A percentile compares a stretch with the other conserved stretches of the same genome.
Conservation (phyloP, 164 flowering plant genomes). For the Magnolia changhungtana region DNA sequence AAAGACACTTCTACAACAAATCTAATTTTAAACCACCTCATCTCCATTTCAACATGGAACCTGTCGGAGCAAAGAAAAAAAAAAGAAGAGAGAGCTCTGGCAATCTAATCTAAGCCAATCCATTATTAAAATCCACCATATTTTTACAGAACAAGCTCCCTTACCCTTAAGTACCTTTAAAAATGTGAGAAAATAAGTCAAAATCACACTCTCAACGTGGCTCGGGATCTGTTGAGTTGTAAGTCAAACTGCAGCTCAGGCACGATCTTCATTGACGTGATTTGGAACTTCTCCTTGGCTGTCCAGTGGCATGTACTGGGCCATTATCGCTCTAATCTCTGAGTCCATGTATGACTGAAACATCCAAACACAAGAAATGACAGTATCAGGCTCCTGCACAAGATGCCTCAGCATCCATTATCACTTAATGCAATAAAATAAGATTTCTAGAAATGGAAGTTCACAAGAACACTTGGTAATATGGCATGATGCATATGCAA, state of each 20-base stretch:
- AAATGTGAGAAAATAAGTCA: background rate
- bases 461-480: background rate
- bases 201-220: too few relatives aligned
- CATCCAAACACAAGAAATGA: slow-evolving; percentile 4
- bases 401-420: slow-evolving; percentile 1
- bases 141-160: background rate
- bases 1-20: background rate
- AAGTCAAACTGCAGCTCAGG: slow-evolving; percentile 10
- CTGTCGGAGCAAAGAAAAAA: too few relatives aligned
- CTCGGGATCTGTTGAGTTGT: background rate
- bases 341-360: slow-evolving; percentile 72
- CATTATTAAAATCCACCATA: background rate
- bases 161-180: background rate
- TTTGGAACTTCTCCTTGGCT: slow-evolving; percentile 67
- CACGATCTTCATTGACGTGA: slow-evolving; percentile 38
- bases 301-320: slow-evolving; percentile 86
- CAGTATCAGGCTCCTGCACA: background rate
- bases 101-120: background rate
- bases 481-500: too few relatives aligned
- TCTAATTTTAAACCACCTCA: background rate
- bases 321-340: slow-evolving; percentile 83
- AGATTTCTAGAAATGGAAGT: background rate
- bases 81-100: background rate
- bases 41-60: background rate
- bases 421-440: background rate